Conservation (phyloP, 2,329 filamentous ascomycete species). For the Arthroderma sp. region DNA sequence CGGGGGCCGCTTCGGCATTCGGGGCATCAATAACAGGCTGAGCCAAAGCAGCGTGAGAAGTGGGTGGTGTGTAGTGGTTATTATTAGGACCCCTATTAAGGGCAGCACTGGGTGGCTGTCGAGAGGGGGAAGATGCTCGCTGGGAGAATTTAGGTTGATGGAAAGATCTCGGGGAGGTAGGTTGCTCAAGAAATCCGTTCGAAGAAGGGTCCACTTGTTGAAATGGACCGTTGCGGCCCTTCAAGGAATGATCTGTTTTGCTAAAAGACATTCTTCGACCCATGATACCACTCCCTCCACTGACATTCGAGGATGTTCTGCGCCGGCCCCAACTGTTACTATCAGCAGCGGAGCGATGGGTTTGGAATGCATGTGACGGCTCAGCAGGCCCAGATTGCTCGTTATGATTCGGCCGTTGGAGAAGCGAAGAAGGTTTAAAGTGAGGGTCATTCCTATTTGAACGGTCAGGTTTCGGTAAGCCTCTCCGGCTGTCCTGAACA, state of each 20-base stretch:
- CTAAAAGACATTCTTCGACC: constrained; percentile 49
- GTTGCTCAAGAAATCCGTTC: constrained; percentile 23
- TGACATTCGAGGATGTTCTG: constrained; percentile 81
- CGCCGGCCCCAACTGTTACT: constrained; percentile 54
- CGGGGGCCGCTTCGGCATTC: constrained; percentile 10
- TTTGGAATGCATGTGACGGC: constrained; percentile 76
- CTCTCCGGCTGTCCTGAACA: constrained; percentile 60
- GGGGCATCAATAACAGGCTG: constrained; percentile 7
- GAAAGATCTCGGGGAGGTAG: constrained; percentile 15
- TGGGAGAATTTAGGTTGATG: constrained; percentile 15
- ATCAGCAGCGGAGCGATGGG: constrained; percentile 56
- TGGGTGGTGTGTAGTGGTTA: constrained; percentile 17
- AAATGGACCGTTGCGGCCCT: constrained; percentile 22
- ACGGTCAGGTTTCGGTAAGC: constrained; percentile 33
- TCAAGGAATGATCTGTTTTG: constrained; percentile 31
- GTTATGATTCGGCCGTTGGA: constrained; percentile 57
- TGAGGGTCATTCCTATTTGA: constrained; percentile 48
- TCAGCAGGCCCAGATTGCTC: constrained; percentile 58
- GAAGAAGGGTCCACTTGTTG: constrained; percentile 26
- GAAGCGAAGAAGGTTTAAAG: constrained; percentile 58
- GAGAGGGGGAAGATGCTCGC: constrained; percentile 1
- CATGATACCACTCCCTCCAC: constrained; percentile 64
- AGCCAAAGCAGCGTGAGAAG: constrained; percentile 9
- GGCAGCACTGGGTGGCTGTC: too few species aligned
- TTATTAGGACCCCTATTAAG: neutral